Evolutionary conservation across 73 alveolate species (phyloP).

Genomic region (Tetrahymena thermophila): DNA sequence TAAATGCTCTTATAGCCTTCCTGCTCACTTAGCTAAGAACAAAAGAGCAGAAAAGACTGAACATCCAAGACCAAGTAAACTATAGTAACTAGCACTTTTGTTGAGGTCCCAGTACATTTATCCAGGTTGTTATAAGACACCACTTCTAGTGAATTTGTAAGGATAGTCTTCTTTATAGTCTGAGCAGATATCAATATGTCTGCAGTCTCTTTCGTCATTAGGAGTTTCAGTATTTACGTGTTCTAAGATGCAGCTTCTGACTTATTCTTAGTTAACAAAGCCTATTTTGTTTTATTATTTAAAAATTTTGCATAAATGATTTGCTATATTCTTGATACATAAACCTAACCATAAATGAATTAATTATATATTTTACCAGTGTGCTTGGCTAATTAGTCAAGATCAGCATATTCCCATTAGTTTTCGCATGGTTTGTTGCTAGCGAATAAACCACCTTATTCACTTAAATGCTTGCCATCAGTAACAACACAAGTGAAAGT

Average conservation of each 20-base stretch:
- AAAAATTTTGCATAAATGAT: background rate
- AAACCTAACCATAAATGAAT: too few relatives aligned
- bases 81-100: background rate
- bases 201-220: background rate
- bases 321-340: background rate
- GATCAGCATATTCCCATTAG: background rate
- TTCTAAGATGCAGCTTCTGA: background rate
- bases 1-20: background rate
- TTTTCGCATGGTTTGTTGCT: background rate
- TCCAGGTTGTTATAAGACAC: slow-evolving; percentile 1
- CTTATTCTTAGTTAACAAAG: background rate
- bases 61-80: background rate
- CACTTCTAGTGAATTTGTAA: background rate
- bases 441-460: background rate
- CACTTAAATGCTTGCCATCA: background rate
- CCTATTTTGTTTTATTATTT: background rate
- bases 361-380: background rate
- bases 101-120: background rate
- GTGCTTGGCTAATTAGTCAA: background rate
- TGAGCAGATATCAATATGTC: background rate
- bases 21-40: background rate
- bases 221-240: background rate
- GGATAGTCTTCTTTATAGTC: background rate
- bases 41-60: background rate
- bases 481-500: slow-evolving; percentile 2